Evolutionary conservation across 1,284 basidiomycete species (phyloP).

Genomic region (Dichomitus squalens): DNA sequence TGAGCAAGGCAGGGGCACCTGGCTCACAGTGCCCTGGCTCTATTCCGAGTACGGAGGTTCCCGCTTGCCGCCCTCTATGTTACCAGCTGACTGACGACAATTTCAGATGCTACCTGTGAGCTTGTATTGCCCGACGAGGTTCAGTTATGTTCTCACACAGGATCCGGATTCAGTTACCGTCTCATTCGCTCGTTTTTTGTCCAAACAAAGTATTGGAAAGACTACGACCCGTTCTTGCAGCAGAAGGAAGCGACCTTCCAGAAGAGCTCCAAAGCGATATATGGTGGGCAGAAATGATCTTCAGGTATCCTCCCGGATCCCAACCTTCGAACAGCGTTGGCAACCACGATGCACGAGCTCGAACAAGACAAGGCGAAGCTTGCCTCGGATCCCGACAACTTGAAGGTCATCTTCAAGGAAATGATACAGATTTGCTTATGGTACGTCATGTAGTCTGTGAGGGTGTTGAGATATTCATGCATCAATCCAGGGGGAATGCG

Average conservation of each 20-base stretch:
- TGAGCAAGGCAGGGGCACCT: conserved; percentile 63
- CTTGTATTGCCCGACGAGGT: conserved; percentile 54
- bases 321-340: conserved; percentile 52
- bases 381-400: conserved; percentile 49
- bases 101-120: conserved; percentile 17
- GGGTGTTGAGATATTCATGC: not conserved
- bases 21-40: conserved; percentile 94
- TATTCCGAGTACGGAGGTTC: conserved; percentile 74
- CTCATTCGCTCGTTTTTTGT: conserved; percentile 79
- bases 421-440: conserved; percentile 91
- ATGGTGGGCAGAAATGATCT: conserved; percentile 48
- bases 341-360: conserved; percentile 68
- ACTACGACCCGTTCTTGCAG: conserved; percentile 83
- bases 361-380: conserved; percentile 50
- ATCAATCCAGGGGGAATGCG: conserved; percentile 80
- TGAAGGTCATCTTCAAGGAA: conserved; percentile 73
- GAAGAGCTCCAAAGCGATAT: conserved; percentile 78
- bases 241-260: conserved; percentile 87
- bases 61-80: not conserved
- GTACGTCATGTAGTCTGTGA: conserved; percentile 38
- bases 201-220: conserved; percentile 71
- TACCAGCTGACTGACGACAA: not conserved
- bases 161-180: conserved; percentile 67
- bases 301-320: not conserved
- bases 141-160: conserved; percentile 43